Conservation (phyloP, 345 rosid species). For the Luvunga scandens region DNA sequence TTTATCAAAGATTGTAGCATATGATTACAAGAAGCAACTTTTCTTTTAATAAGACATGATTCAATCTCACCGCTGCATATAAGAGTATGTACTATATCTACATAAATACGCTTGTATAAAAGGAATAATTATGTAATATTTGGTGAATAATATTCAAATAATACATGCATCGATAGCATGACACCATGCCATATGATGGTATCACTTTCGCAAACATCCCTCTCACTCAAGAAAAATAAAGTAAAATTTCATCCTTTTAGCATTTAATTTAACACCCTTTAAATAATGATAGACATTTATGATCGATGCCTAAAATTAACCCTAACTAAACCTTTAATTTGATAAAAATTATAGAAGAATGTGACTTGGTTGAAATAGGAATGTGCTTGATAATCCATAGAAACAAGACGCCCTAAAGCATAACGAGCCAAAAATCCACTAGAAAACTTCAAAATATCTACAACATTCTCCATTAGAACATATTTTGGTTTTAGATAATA, state of each 20-base stretch:
- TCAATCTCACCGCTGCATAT: not conserved
- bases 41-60: not conserved
- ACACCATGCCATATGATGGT: too few relatives aligned
- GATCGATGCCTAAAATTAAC: not conserved
- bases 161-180: too few relatives aligned
- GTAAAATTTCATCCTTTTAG: not conserved
- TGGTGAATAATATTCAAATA: not conserved
- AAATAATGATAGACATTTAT: too few relatives aligned
- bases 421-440: slow-evolving; percentile 33
- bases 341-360: too few relatives aligned
- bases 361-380: too few relatives aligned
- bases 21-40: too few relatives aligned
- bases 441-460: slow-evolving; percentile 42
- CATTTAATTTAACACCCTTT: not conserved
- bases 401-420: slow-evolving; percentile 43
- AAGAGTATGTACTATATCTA: too few relatives aligned
- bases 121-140: too few relatives aligned
- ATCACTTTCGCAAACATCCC: too few relatives aligned
- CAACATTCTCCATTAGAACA: slow-evolving; percentile 56
- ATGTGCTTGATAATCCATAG: slow-evolving; percentile 43
- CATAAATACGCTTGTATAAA: too few relatives aligned
- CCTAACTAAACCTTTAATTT: not conserved
- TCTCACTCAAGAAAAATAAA: too few relatives aligned
- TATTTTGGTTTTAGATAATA: slow-evolving; percentile 39
- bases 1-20: too few relatives aligned